Evolutionary conservation across 306 rosid species (phyloP), one percentile per base, ranked within the genome.

Genomic region (Canavalia gladiata): DNA sequence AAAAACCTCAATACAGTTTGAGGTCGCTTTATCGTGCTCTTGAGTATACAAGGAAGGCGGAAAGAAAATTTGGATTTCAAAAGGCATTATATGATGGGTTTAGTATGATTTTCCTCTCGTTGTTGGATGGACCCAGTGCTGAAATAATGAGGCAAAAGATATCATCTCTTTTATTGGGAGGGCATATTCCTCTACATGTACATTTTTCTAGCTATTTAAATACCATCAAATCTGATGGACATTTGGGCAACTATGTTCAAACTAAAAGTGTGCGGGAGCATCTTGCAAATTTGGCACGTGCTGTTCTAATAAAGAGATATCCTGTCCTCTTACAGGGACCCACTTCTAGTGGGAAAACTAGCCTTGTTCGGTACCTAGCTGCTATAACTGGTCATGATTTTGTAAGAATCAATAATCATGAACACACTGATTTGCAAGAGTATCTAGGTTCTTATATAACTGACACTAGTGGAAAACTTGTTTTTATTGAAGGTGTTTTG

Each of bases 321-420:
- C 97, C 99, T 41, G 93, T 95, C 50, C 96, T 95, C 59, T 84
- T 95, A 87, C 99, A 95, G 88, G 99, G 99, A 49, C 99, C 99
- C 51, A 95, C 98, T 0, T 95, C 99, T 60, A 91, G 98, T 77
- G 99, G 99, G 84, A 95, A 95, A 85, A 93, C 99, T 64, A 95
- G 99, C 89, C 95, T 95, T 83, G 92, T 95, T 66, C 88, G 86
- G 68, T 92, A 91, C 84, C 98, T 95, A 73, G 97, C 99, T 82
- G 86, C 90, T 37, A 50, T 87, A 64, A 91, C 96, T 12, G 97
- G 92, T 80, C 95, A 90, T 55, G 89, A 90, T 45, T 93, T 93
- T 77, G 92, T 93, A n/a, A 81, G 99, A 86, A 95, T 95, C 77
- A 95, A 95, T 74, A 95, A 95, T 85, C 99, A 95, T 39, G 99